Evolutionary conservation across 2,329 filamentous ascomycete species (phyloP).

Genomic region (Calonectria honghensis): DNA sequence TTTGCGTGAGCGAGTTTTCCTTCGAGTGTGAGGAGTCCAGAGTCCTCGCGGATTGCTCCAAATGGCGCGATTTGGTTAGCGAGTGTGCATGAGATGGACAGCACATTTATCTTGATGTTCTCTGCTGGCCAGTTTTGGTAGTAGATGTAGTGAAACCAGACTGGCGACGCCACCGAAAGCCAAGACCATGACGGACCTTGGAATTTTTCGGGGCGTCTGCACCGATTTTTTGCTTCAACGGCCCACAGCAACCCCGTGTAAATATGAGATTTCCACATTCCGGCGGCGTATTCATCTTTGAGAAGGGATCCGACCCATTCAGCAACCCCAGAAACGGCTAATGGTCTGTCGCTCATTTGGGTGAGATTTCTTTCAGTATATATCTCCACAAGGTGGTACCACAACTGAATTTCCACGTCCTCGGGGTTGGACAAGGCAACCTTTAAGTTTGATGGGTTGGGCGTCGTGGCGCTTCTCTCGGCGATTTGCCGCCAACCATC

Average conservation of each 20-base stretch:
- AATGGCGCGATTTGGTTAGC: neutral
- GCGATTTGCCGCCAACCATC: conserved; percentile 19
- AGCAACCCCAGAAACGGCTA: conserved; percentile 24
- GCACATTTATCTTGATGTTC: conserved; percentile 3
- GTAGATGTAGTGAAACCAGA: conserved; percentile 20
- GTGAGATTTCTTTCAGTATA: conserved; percentile 22
- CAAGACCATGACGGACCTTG: conserved; percentile 28
- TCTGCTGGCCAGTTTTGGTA: conserved; percentile 17
- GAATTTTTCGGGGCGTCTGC: neutral
- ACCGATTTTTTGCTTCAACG: neutral
- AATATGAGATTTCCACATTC: conserved; percentile 23
- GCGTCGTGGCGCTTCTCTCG: conserved; percentile 1
- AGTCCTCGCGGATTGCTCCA: conserved; percentile 11
- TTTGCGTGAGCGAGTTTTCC: conserved; percentile 12
- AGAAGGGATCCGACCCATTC: conserved; percentile 20
- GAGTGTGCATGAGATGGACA: neutral
- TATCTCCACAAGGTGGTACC: conserved; percentile 18
- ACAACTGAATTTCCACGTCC: neutral
- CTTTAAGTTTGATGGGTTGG: neutral
- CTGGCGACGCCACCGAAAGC: conserved; percentile 5
- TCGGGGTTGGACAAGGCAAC: conserved; percentile 5
- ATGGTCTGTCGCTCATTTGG: conserved; percentile 10
- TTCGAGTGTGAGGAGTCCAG: neutral
- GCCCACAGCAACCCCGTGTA: conserved; percentile 12
- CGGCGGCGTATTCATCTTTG: conserved; percentile 19